phyloP scores from a whole-genome alignment of 108 stramenopile genomes.

The Fistulifera solaris region DNA sequence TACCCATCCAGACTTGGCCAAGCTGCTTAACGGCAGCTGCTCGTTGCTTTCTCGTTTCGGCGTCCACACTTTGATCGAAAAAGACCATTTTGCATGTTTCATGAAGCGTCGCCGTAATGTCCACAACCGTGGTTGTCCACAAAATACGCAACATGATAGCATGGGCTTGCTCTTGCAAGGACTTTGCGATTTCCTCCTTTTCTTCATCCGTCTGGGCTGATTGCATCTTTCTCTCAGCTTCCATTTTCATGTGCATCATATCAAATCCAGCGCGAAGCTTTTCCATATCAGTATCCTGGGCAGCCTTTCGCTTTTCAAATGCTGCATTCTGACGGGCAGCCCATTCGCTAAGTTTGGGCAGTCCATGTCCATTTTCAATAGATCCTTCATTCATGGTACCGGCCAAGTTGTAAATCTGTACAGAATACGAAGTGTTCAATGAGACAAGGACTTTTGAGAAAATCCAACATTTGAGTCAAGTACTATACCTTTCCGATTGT shows the following conservation, averaged over 20 bases:
- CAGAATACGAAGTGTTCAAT: background rate
- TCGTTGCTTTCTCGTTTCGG: slow-evolving; percentile 40
- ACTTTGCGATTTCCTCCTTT: slow-evolving; percentile 23
- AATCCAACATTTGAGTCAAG: background rate
- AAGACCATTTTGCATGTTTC: slow-evolving; percentile 65
- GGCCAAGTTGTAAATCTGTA: slow-evolving; percentile 42
- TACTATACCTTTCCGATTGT: slow-evolving; percentile 43
- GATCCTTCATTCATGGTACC: slow-evolving; percentile 56
- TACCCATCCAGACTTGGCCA: slow-evolving; percentile 57
- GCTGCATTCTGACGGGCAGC: slow-evolving; percentile 35
- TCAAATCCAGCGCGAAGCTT: slow-evolving; percentile 34
- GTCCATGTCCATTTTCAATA: slow-evolving; percentile 51
- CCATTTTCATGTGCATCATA: slow-evolving; percentile 27
- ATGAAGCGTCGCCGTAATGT: slow-evolving; percentile 69
- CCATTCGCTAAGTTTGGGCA: slow-evolving; percentile 60
- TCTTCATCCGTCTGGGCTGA: slow-evolving; percentile 49
- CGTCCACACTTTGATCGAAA: slow-evolving; percentile 50
- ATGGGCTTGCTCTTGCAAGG: slow-evolving; percentile 35
- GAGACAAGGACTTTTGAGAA: background rate
- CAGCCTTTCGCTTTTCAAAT: slow-evolving; percentile 20
- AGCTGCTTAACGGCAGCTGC: slow-evolving; percentile 39
- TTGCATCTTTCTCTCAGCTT: slow-evolving; percentile 38
- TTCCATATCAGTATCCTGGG: slow-evolving; percentile 25
- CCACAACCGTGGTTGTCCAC: slow-evolving; percentile 74
- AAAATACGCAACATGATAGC: slow-evolving; percentile 41